Evolutionary conservation across 1,139 yeast species (phyloP), one percentile per base, ranked within the genome.

Genomic region (Lodderomyces orthopsilosis): DNA sequence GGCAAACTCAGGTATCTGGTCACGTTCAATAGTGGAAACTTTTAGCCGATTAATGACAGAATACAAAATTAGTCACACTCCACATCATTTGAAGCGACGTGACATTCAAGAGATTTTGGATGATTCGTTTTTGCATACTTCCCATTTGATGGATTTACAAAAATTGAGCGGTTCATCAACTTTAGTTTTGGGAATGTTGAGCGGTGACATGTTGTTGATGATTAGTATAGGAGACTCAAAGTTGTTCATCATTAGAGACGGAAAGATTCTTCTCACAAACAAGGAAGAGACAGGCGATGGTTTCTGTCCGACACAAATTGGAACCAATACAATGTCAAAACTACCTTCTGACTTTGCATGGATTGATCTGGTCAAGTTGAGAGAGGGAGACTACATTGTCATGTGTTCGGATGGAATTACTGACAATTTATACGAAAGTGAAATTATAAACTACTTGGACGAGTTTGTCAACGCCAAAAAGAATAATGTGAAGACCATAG

Each of bases 221-320:
- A 65, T 77, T 22, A 75, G 78, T 53, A 77, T 79, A 28, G 85
- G 85, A 1, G 85, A 79, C 53, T 74, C 80, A 6, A 73, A 73
- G 47, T 50, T 79, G 19, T 78, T 67, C 53, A 63, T 79, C 14
- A 64, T 78, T 23, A 58, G 85, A 47, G 69, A 76, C 40, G 79
- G 77, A 1, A 61, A 72, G 42, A 61, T 78, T 14, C 58, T 76
- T 21, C 61, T 62, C 41, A 61, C 75, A 3, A 78, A 76, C 53
- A 68, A 70, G 48, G 81, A 74, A 47, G 81, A 75, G 51, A 65
- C 75, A 67, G 63, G 68, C 3, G 59, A 74, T 1, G 68, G 62
- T 12, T 56, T 77, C 46, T 77, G 83, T 55, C 83, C 83, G 6
- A 68, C 73, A 49, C 83, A 78, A 51, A 75, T 78, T 7, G 83